Conservation (phyloP, 1,284 basidiomycete genomes). For the Ganoderma boninense region DNA sequence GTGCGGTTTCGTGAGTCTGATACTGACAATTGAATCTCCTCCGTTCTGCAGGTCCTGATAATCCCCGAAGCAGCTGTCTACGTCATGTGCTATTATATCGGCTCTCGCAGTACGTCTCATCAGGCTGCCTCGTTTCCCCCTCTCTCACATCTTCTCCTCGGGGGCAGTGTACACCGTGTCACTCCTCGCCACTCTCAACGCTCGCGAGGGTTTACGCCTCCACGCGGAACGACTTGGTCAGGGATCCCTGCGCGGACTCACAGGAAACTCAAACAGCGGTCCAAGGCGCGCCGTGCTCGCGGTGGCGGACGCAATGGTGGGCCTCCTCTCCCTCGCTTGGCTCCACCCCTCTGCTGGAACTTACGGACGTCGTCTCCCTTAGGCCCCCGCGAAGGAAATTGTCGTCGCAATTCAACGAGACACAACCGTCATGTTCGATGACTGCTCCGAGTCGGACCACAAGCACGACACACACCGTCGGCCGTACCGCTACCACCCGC, state of each 20-base stretch:
- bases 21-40: not conserved
- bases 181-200: slow-evolving; percentile 24
- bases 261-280: slow-evolving; percentile 5
- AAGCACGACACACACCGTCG: slow-evolving; percentile 3
- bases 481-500: not conserved
- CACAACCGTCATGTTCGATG: slow-evolving; percentile 25
- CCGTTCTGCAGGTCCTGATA: slow-evolving; percentile 15
- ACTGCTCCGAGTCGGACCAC: slow-evolving; percentile 4
- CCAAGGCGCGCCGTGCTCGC: slow-evolving; percentile 5
- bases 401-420: slow-evolving; percentile 25
- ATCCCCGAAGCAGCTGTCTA: slow-evolving; percentile 21
- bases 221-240: slow-evolving; percentile 4
- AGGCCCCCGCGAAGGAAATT: slow-evolving; percentile 14
- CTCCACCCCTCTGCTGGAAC: not conserved
- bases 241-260: slow-evolving; percentile 6
- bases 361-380: too few species aligned
- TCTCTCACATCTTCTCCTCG: not conserved
- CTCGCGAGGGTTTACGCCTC: slow-evolving; percentile 17
- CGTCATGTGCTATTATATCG: slow-evolving; percentile 30
- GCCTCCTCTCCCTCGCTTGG: not conserved
- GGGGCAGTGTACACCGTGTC: slow-evolving; percentile 25
- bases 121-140: too few species aligned
- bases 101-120: slow-evolving; percentile 20
- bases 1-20: not conserved
- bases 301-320: slow-evolving; percentile 4